These are phyloP conservation scores for Eruca vesicaria DNA, from an alignment of 441 rosid species.

Conservation along the genomic window DNA sequence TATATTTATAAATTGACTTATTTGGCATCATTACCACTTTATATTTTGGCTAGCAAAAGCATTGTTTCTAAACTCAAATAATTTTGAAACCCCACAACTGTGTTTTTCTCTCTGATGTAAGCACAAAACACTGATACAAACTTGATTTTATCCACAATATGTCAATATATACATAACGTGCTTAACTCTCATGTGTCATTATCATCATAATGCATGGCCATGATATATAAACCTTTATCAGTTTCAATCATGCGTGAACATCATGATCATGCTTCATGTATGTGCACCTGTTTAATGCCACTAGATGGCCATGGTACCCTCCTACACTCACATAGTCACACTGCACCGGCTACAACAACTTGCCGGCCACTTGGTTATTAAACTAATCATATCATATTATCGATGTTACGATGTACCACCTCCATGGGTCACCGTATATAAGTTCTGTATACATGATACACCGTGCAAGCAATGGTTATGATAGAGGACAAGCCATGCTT, in stretches of 20 bases:
- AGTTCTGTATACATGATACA: background rate
- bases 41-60: constrained; percentile 33
- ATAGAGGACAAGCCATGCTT: background rate
- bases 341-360: background rate
- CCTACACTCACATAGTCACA: background rate
- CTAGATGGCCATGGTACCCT: background rate
- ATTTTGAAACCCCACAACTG: constrained; percentile 49
- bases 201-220: background rate
- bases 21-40: constrained; percentile 37
- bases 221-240: background rate
- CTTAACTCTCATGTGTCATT: background rate
- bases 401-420: background rate
- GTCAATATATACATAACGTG: background rate
- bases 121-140: constrained; percentile 41
- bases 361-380: background rate
- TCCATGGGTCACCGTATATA: background rate
- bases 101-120: constrained; percentile 46
- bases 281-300: background rate
- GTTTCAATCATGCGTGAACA: constrained; percentile 5
- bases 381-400: background rate
- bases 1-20: constrained; percentile 47
- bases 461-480: background rate
- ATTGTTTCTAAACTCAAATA: constrained; percentile 45
- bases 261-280: background rate
- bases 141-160: background rate